Evolutionary conservation across 2,329 filamentous ascomycete genomes (phyloP), one percentile per base, ranked within the genome.

Genomic region (Pseudogymnoascus sp.): DNA sequence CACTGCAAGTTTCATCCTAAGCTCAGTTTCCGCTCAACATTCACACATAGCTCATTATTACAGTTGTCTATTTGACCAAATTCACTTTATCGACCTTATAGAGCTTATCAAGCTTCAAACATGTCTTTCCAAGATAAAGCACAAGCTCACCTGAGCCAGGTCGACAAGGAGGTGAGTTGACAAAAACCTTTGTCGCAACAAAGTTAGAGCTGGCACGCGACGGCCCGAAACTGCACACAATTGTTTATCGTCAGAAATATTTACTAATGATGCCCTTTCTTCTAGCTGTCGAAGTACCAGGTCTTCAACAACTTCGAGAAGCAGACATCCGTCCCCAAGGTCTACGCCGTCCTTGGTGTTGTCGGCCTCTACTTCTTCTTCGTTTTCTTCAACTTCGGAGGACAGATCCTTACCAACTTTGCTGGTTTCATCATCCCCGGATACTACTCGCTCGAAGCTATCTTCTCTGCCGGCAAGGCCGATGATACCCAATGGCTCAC

Each of bases 371-470:
- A 95, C 82, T 91, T 94, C 80, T 91, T 93, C 81, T 85, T 94
- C 70, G 90, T 94, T 78, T 86, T 94, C 80, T 92, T 95, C 83
- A 95, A 95, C 83, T 89, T 94, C 68, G 91, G 88, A 67, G 90
- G 91, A 70, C 90, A 92, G 78, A 88, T 94, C 73, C 81, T 95
- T 69, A 92, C 91, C 78, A 95, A 95, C 80, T 78, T 92, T 68
- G 90, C 90, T 69, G 91, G 91, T 66, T 94, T 94, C 74, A 78
- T 89, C 70, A 83, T 95, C 66, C 91, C 91, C 26, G 87, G 86
- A 65, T 94, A 94, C 82, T 95, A 93, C 78, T 93, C 90, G 37
- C 79, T 94, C 63, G 79, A 83, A 69, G 90, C 91, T 35, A 80
- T 95, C 65, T 94, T 94, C 78, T 87, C 82, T 63, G 71, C 80